phyloP scores from a whole-genome alignment of 2,329 filamentous ascomycete genomes.

The Fusarium oxysporum region DNA sequence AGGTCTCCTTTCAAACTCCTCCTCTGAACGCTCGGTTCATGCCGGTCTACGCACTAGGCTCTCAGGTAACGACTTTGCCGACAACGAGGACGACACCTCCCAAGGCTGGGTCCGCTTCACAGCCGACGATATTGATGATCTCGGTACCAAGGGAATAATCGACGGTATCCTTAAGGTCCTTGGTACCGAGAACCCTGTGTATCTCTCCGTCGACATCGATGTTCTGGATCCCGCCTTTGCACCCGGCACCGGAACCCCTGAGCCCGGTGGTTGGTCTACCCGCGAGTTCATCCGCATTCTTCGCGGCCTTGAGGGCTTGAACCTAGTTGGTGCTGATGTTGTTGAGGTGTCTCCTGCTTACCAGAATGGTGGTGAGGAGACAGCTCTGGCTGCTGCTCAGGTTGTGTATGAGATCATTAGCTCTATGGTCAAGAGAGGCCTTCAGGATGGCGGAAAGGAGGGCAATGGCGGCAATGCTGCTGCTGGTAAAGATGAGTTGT shows the following conservation, averaged over 20 bases:
- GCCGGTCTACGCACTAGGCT: slow-evolving; percentile 85
- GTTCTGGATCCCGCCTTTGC: slow-evolving; percentile 77
- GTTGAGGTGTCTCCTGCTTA: slow-evolving; percentile 89
- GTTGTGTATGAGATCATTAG: slow-evolving; percentile 88
- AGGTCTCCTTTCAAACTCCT: slow-evolving; percentile 78
- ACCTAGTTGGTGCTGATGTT: slow-evolving; percentile 89
- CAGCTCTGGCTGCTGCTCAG: slow-evolving; percentile 85
- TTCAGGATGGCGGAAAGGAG: slow-evolving; percentile 53
- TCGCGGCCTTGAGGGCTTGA: slow-evolving; percentile 82
- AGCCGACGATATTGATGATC: slow-evolving; percentile 87
- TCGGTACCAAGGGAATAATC: slow-evolving; percentile 78
- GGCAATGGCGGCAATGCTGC: slow-evolving; percentile 38
- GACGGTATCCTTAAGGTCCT: slow-evolving; percentile 76
- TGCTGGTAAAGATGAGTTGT: slow-evolving; percentile 53
- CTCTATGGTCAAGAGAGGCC: slow-evolving; percentile 71
- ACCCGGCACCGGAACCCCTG: slow-evolving; percentile 87
- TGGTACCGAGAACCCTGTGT: slow-evolving; percentile 82
- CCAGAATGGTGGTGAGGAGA: slow-evolving; percentile 83
- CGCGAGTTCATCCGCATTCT: slow-evolving; percentile 87
- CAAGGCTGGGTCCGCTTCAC: slow-evolving; percentile 85
- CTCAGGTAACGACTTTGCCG: slow-evolving; percentile 70
- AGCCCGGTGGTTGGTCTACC: slow-evolving; percentile 92
- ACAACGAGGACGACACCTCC: slow-evolving; percentile 77
- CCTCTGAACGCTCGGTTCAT: slow-evolving; percentile 79
- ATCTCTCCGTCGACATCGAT: slow-evolving; percentile 85